Base-by-base conservation (phyloP, 352 stramenopile genomes). In the Globisporangium irregulare region DNA sequence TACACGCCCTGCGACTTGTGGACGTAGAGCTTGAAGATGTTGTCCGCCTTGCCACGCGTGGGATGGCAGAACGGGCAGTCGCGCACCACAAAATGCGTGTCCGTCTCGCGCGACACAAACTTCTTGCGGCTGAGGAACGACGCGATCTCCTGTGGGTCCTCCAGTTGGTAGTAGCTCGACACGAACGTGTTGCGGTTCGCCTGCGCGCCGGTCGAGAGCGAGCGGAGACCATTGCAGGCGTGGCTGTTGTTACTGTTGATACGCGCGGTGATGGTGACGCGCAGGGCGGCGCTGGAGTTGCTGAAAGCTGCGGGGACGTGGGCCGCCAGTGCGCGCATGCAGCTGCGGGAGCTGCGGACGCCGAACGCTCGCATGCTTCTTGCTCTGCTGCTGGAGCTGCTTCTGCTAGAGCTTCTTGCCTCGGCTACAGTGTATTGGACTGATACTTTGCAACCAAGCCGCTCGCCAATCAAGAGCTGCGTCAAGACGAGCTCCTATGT, bases 1-100 rank as follows among this genome's bases (percentile, higher is more conserved):
- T 94, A 97, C 64, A 95, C 82, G 56, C 91, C 90, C 53, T 91
- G 87, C 27, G 77, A 74, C 76, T 91, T 94, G 73, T 94, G 82
- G 63, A 97, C 86, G 73, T 97, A 97, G 64, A 97, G 77, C 75
- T 97, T 97, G 69, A 95, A 97, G 7, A 97, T 74, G 69, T 97
- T 97, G 76, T 94, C 85, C 10, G 72, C 50, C 64, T 91, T 91
- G 68, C 90, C 90, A 62, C 81, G 84, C 24, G 89, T 93, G 29
- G 85, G 57, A 55, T 95, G 86, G 71, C 91, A 97, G 73, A 96
- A 95, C n/a, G 89, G 89, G 59, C 90, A 97, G 64, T 94, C 83
- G 41, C 84, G 82, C 64, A 95, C 81, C 34, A 94, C 70, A 22
- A 89, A 89, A 70, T 96, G 88, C 66, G 87, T 80, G 71, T 92